Percentiles rank a stretch among this genome's conserved stretches.
phyloP scores from a whole-genome alignment of 352 stramenopile species.

The Bremia lactucae region DNA sequence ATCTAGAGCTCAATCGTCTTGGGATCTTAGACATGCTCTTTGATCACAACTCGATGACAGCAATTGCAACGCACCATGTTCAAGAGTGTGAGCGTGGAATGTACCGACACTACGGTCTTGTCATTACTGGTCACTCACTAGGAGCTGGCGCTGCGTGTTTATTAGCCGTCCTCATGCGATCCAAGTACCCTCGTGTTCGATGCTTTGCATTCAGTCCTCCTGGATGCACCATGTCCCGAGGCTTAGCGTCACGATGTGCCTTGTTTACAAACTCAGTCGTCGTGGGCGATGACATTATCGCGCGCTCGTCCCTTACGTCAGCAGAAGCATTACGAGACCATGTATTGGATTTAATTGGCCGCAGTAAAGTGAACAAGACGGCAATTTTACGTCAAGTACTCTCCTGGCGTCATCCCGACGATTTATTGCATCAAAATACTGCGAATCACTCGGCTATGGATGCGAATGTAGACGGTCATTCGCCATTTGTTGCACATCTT shows the following conservation, averaged over 20 bases:
- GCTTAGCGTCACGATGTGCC: slow-evolving; percentile 44
- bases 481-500: slow-evolving; percentile 48
- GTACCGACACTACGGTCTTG: slow-evolving; percentile 62
- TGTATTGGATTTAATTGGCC: slow-evolving; percentile 74
- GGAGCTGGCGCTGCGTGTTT: slow-evolving; percentile 63
- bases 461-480: slow-evolving; percentile 10
- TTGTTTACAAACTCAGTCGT: slow-evolving; percentile 69
- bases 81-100: slow-evolving; percentile 50
- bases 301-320: slow-evolving; percentile 63
- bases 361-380: slow-evolving; percentile 79
- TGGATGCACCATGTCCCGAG: slow-evolving; percentile 67
- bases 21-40: slow-evolving; percentile 82
- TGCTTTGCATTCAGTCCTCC: slow-evolving; percentile 77
- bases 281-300: slow-evolving; percentile 78
- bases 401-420: slow-evolving; percentile 64
- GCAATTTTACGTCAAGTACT: slow-evolving; percentile 73
- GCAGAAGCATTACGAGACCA: slow-evolving; percentile 68
- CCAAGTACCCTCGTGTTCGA: slow-evolving; percentile 66
- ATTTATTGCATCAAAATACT: slow-evolving; percentile 37
- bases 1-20: slow-evolving; percentile 61
- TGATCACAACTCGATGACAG: slow-evolving; percentile 36
- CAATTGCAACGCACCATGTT: slow-evolving; percentile 37
- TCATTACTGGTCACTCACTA: slow-evolving; percentile 77
- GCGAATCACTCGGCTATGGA: slow-evolving; percentile 22
- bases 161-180: slow-evolving; percentile 63